Evolutionary conservation across 805 yeast genomes (phyloP), one percentile per base, ranked within the genome.

Genomic region (Yamadazyma phyllophila): DNA sequence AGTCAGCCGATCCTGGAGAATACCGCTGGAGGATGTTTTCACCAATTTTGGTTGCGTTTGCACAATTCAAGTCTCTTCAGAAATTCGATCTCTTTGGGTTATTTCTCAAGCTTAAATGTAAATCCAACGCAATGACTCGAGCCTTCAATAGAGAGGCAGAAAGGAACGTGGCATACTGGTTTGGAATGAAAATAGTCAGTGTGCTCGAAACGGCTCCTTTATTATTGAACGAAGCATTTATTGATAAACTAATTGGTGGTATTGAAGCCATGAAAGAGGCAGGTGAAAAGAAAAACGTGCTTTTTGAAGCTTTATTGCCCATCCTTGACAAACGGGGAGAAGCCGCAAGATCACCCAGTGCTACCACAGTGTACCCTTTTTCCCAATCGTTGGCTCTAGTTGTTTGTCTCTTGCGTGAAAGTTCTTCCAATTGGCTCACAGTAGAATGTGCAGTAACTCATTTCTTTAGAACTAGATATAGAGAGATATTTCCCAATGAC

Each of bases 21-120:
- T 37, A 37, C 15, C 8, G 26, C 32, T 37, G 40, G 40, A 37
- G 40, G 9, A 26, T 37, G 32, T 37, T 37, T 13, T 13, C 40
- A 2, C 26, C 26, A 10, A 7, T n/a, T 13, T 10, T 14, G 2
- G 31, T 37, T 12, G 40, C 40, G 4, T 30, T 13, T 26, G 10
- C 32, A 26, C 40, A 37, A 37, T 12, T 11, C 4, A 26, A 12
- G n/a, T 37, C 13, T 17, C 8, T 13, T 10, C 8, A 9, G 4
- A 26, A 15, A 3, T 37, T 13, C 26, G 20, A 9, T 4, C 32
- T 37, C 14, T 37, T 26, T 14, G 30, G 20, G 6, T 26, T 26
- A 13, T 37, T 26, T 14, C 26, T 37, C 27, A 20, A 20, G 24
- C 24, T 20, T 20, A 20, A 20, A 20, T 20, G 24, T 6, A 20